A percentile compares a stretch with the other conserved stretches of the same genome.
Evolutionary conservation across 345 rosid genomes (phyloP).

Genomic region (Syzygium aromaticum): DNA sequence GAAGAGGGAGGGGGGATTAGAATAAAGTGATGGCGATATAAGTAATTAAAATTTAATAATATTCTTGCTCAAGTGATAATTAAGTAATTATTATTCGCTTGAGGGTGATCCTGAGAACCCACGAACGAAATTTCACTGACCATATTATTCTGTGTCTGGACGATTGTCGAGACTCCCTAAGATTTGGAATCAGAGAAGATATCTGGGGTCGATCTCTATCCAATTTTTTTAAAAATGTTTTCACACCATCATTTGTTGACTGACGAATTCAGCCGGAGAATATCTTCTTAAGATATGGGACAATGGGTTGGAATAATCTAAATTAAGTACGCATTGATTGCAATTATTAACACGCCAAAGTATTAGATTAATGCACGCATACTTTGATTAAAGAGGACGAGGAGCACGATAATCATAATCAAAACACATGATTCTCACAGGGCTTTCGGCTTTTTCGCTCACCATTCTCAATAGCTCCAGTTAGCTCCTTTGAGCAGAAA

Average conservation of each 20-base stretch:
- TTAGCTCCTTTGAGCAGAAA: background rate
- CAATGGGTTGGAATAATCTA: background rate
- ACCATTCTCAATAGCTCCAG: conserved; percentile 1
- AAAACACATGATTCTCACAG: conserved; percentile 34
- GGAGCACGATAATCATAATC: conserved; percentile 8
- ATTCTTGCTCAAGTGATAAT: conserved; percentile 11
- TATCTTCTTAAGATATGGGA: background rate
- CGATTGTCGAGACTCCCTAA: conserved; percentile 20
- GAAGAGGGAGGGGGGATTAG: conserved; percentile 3
- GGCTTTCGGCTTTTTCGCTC: conserved; percentile 45
- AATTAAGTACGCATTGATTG: background rate
- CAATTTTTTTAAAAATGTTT: background rate
- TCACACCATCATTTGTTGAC: background rate
- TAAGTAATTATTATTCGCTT: conserved; percentile 7
- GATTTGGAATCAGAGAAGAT: conserved; percentile 22
- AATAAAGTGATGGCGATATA: conserved; percentile 17
- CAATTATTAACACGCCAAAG: background rate
- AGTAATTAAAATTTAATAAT: conserved; percentile 8
- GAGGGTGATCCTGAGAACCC: conserved; percentile 23
- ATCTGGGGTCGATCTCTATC: background rate
- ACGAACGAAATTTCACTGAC: conserved; percentile 2
- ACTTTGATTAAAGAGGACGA: conserved; percentile 1
- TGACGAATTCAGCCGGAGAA: background rate
- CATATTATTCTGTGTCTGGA: conserved; percentile 24
- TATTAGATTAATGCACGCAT: background rate